Evolutionary conservation across 257 asterid species (phyloP).

Genomic region (Gardenia jasminoides): DNA sequence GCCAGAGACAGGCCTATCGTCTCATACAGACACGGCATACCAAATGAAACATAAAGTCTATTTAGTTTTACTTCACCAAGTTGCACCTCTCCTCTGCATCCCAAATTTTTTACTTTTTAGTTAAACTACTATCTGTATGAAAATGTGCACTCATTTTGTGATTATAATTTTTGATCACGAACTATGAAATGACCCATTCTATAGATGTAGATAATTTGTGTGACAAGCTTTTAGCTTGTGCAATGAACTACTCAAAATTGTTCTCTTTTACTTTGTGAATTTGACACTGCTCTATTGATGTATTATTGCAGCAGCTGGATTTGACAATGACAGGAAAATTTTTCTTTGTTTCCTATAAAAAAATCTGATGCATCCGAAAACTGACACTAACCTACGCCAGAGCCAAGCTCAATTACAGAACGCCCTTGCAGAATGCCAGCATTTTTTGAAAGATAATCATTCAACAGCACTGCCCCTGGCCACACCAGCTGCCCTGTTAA

Average conservation of each 20-base stretch:
- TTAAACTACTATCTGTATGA: not conserved
- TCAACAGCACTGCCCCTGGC: constrained; percentile 90
- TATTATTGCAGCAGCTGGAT: too few species aligned
- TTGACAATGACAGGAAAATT: too few species aligned
- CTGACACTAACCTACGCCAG: constrained; percentile 69
- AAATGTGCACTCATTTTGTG: too few species aligned
- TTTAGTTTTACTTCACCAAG: not conserved
- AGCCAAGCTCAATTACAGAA: constrained; percentile 80
- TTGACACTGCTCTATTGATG: not conserved
- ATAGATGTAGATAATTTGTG: too few species aligned
- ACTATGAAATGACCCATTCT: too few species aligned
- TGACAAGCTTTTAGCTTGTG: not conserved
- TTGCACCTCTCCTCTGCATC: not conserved
- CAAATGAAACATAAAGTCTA: not conserved
- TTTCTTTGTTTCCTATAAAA: not conserved
- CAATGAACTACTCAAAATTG: not conserved
- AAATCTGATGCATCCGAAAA: not conserved
- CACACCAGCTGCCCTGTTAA: constrained; percentile 95
- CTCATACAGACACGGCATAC: not conserved
- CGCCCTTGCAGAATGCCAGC: constrained; percentile 60
- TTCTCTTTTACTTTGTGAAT: not conserved
- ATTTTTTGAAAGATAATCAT: constrained; percentile 65
- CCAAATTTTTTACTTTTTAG: not conserved
- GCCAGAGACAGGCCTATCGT: not conserved
- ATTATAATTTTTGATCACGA: too few species aligned